Evolutionary conservation across 2,329 filamentous ascomycete genomes (phyloP), one percentile per base, ranked within the genome.

Genomic region (Drechslerella stenobrocha): DNA sequence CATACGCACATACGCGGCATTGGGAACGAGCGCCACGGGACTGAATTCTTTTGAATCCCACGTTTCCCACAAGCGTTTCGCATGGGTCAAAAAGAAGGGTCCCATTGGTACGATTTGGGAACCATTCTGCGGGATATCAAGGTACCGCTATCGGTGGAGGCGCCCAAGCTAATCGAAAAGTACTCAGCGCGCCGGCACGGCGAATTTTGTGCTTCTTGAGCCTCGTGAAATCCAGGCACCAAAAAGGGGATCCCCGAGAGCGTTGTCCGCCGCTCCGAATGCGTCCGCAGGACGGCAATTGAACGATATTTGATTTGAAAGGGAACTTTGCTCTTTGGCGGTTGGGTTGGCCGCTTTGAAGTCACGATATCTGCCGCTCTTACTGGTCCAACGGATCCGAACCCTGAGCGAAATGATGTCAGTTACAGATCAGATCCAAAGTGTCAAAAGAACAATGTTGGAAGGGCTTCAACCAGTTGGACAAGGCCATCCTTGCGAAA

Each of bases 111-210:
- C 44, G 5, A 6, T 18, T 26, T 18, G 3, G 11, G 9, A 18
- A 18, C 22, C 37, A 42, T 18, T 42, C 13, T 18, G 34, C 34
- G 6, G 18, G 15, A 3, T 5, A 18, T 42, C 15, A 18, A 42
- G 26, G 24, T 24, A 34, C 46, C 28, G n/a, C 46, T 34, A 55
- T 45, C 24, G 35, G 22, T 13, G 11, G 61, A 58, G 61, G 48
- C 59, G 59, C 24, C 37, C 52, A 18, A 45, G 20, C 46, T 52
- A 58, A 58, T 56, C 28, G 23, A 56, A 46, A 52, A 67, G 37
- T 67, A 67, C 34, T 53, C 42, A 60, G 63, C 63, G 63, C 48
- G 45, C 63, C 55, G 55, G 50, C 63, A 67, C 55, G 63, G 55
- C 26, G 48, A 44, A 60, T 45, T 46, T 56, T 51, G 40, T 34